Evolutionary conservation across 768 basidiomycete species (phyloP), one percentile per base, ranked within the genome.

Genomic region (Xerocomellus chrysenteron): DNA sequence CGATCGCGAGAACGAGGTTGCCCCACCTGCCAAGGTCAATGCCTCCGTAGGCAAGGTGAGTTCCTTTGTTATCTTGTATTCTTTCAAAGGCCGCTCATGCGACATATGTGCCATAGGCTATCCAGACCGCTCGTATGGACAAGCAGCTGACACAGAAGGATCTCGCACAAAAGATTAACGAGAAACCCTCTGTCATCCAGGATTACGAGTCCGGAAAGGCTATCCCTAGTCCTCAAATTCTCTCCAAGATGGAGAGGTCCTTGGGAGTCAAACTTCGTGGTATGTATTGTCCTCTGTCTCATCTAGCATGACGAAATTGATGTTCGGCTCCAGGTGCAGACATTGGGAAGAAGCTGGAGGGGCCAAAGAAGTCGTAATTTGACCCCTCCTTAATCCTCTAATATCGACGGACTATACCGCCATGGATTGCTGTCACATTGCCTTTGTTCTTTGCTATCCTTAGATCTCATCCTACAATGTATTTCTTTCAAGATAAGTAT

Each of bases 1-100:
- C 42, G 94, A 95, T 73, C 85, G 92, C 43, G 93, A 97, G 65
- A 95, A 98, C 71, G 94, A 96, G 67, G 94, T 96, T 24, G 92
- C 94, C 10, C 94, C 94, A 8, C 95, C 95, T 46, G 63, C 88
- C 51, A 96, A 93, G 75, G 76, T 98, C 61, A 70, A 79, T 2
- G 78, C 85, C 10, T 79, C 78, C 24, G 90, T 90, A 58, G 90
- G 90, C 60, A 86, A 85, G 73, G 90, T 88, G 68, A 42, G 81
- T 37, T 3, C 19, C 4, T 28, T 3, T 28, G 21, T 12, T 19
- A 45, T 21, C 21, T 19, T 3, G 17, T 41, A 7, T 40, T 33
- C 47, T 46, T 21, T 37, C 24, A 16, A 2, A 3, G 14, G 24
- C 26, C 21, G 48, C 39, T 60, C 37, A 60, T 54, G 35, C 28